These are phyloP conservation scores for Claviceps africana DNA, from an alignment of 2,329 filamentous ascomycete species.

Conservation along the genomic window DNA sequence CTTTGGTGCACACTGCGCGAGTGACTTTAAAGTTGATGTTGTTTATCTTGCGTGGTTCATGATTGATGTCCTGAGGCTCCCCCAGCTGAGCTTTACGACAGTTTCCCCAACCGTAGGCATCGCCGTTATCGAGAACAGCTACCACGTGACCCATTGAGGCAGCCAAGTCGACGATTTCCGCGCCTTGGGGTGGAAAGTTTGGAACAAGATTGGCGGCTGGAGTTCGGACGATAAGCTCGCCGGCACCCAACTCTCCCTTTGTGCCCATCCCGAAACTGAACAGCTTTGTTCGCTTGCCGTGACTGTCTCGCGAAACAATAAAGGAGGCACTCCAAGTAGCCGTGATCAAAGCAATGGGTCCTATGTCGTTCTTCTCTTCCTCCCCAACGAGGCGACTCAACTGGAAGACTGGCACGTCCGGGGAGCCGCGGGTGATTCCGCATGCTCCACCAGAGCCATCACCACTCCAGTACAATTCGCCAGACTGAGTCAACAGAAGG, in stretches of 20 bases:
- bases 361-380: constrained; percentile 13
- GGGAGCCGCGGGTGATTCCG: constrained; percentile 23
- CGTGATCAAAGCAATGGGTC: constrained; percentile 32
- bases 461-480: constrained; percentile 52
- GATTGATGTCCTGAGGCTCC: constrained; percentile 35
- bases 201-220: constrained; percentile 34
- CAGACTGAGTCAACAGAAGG: constrained; percentile 48
- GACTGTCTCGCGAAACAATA: constrained; percentile 35
- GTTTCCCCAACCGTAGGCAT: constrained; percentile 79
- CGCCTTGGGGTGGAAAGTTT: constrained; percentile 48
- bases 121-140: constrained; percentile 57
- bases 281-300: constrained; percentile 32
- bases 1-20: constrained; percentile 63
- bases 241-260: constrained; percentile 61
- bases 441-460: constrained; percentile 42
- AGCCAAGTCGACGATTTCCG: constrained; percentile 48
- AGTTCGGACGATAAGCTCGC: constrained; percentile 34
- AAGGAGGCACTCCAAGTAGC: constrained; percentile 71
- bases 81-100: constrained; percentile 78
- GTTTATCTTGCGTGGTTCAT: constrained; percentile 47
- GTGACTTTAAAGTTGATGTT: constrained; percentile 46
- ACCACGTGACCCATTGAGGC: constrained; percentile 70
- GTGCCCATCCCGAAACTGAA: constrained; percentile 51
- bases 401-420: constrained; percentile 24
- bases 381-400: constrained; percentile 22